Evolutionary conservation across 352 stramenopile species (phyloP).

Genomic region (Phytophthora tentaculata): DNA sequence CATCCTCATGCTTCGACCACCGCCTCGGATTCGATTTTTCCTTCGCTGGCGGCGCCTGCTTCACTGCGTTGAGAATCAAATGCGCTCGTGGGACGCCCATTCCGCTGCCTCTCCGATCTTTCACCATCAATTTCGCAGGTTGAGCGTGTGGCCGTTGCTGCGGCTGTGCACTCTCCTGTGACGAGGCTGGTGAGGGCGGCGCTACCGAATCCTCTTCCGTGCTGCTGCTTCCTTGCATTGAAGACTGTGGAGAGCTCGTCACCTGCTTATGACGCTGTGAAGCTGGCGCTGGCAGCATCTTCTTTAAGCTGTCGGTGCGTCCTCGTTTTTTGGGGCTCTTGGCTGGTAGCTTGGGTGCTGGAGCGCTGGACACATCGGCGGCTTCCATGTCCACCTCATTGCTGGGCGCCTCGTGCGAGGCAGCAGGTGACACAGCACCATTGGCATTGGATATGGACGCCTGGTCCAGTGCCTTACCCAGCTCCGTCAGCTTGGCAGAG

Average conservation of each 20-base stretch:
- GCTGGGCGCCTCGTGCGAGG: conserved; percentile 16
- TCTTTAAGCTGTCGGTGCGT: conserved; percentile 88
- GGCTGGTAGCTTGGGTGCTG: conserved; percentile 32
- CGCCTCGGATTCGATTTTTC: conserved; percentile 86
- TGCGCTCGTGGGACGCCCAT: conserved; percentile 76
- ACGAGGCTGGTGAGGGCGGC: conserved; percentile 23
- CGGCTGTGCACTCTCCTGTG: conserved; percentile 10
- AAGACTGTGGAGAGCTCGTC: conserved; percentile 25
- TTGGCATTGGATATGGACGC: conserved; percentile 64
- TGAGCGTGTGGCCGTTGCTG: conserved; percentile 40
- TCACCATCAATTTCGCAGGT: conserved; percentile 68
- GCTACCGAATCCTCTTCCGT: conserved; percentile 37
- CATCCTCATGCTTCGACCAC: conserved; percentile 88
- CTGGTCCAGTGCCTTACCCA: conserved; percentile 79
- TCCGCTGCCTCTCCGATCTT: conserved; percentile 76
- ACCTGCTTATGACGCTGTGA: conserved; percentile 75
- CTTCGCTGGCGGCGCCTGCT: conserved; percentile 79
- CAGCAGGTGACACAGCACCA: conserved; percentile 16
- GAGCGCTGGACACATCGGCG: background rate
- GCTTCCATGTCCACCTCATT: conserved; percentile 19
- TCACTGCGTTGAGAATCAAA: conserved; percentile 78
- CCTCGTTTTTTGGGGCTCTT: conserved; percentile 86
- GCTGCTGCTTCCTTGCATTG: conserved; percentile 15
- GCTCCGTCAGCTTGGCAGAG: conserved; percentile 71
- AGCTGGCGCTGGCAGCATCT: conserved; percentile 65